Percentiles rank a stretch among this genome's conserved stretches.
These are phyloP conservation scores for Talaromyces funiculosus DNA, from an alignment of 2,329 filamentous ascomycete species.

Conservation along the genomic window DNA sequence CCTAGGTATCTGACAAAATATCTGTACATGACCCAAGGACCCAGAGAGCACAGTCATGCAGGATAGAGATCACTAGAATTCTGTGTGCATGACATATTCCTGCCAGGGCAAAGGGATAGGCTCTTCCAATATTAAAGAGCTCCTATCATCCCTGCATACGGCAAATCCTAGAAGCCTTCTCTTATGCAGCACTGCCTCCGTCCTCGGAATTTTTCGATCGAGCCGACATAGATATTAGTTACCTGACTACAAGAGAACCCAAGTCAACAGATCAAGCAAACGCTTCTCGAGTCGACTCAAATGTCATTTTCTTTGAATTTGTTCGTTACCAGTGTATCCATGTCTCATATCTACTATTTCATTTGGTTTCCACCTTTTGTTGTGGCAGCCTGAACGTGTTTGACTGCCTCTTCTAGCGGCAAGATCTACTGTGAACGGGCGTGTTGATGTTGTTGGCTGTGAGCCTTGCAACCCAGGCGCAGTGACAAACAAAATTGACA, in stretches of 20 bases:
- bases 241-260: neutral
- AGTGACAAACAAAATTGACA: neutral
- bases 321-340: neutral
- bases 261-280: neutral
- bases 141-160: neutral
- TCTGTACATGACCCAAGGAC: neutral
- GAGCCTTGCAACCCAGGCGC: neutral
- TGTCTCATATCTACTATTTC: slow-evolving; percentile 15
- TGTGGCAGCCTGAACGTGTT: slow-evolving; percentile 4
- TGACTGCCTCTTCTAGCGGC: neutral
- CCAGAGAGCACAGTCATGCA: neutral
- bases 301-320: neutral
- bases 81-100: neutral
- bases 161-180: neutral
- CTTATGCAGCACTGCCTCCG: slow-evolving; percentile 4
- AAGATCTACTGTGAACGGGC: neutral
- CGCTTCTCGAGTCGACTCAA: neutral
- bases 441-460: neutral
- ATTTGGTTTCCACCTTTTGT: slow-evolving; percentile 14
- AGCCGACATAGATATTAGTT: neutral
- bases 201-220: too few species aligned
- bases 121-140: neutral
- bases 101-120: neutral
- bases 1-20: neutral
- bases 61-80: neutral